Evolutionary conservation across 306 rosid species (phyloP).

Genomic region (Ammopiptanthus mongolicus): DNA sequence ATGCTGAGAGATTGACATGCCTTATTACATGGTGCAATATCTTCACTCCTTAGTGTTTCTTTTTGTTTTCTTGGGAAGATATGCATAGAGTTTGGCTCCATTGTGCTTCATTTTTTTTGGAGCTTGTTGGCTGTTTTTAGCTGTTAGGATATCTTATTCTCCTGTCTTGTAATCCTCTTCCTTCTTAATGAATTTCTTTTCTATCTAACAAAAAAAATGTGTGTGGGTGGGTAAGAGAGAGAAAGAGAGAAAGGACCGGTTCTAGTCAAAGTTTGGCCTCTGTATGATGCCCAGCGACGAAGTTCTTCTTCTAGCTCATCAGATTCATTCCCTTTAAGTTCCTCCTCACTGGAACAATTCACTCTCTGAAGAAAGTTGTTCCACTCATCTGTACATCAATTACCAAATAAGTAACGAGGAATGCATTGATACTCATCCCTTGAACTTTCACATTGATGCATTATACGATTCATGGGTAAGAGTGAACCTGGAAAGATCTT

Average conservation of each 20-base stretch:
- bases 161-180: not conserved
- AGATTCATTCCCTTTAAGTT: conserved; percentile 55
- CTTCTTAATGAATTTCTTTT: not conserved
- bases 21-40: no score
- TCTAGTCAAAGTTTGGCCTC: conserved; percentile 95
- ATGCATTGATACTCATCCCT: not conserved
- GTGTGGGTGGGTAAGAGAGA: not conserved
- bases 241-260: conserved; percentile 49
- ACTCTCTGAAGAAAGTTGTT: conserved; percentile 81
- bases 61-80: no score
- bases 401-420: not conserved
- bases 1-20: no score
- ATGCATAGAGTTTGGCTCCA: no score
- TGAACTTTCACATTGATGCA: not conserved
- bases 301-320: conserved; percentile 74
- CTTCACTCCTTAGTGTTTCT: no score
- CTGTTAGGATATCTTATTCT: not conserved
- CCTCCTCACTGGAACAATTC: conserved; percentile 52
- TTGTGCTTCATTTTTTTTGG: no score
- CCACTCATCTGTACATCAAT: conserved; percentile 74
- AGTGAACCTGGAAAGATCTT: conserved; percentile 86
- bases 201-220: not conserved
- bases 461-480: not conserved
- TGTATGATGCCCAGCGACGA: conserved; percentile 94
- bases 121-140: no score